These are phyloP conservation scores for Ascoidea rubescens DNA, from an alignment of 805 yeast species.

Conservation along the genomic window DNA sequence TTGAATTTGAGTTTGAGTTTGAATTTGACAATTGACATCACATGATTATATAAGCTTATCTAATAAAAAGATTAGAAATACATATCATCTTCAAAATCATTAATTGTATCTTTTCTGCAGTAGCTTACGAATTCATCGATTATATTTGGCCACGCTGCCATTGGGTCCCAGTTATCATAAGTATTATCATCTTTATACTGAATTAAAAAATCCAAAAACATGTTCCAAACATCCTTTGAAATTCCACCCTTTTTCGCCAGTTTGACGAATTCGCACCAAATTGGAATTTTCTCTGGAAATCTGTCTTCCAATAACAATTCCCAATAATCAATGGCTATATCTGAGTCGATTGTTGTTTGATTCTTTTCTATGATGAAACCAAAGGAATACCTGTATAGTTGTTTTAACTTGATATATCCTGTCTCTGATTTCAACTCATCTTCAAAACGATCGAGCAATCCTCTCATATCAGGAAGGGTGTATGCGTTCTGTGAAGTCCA, in stretches of 20 bases:
- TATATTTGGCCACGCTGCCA: conserved; percentile 85
- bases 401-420: conserved; percentile 21
- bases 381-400: conserved; percentile 62
- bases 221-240: conserved; percentile 72
- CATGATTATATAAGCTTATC: too few relatives aligned
- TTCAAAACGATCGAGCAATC: conserved; percentile 13
- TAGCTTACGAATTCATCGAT: conserved; percentile 74
- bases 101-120: conserved; percentile 10
- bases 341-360: conserved; percentile 35
- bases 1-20: too few relatives aligned
- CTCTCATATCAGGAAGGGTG: not conserved
- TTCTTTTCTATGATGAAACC: conserved; percentile 47
- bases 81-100: too few relatives aligned
- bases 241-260: conserved; percentile 31
- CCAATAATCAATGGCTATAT: conserved; percentile 71
- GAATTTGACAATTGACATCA: too few relatives aligned
- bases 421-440: conserved; percentile 21
- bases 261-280: conserved; percentile 47
- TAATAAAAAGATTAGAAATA: too few relatives aligned
- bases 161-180: conserved; percentile 53
- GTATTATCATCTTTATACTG: conserved; percentile 37
- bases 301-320: conserved; percentile 33
- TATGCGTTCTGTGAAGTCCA: conserved; percentile 33
- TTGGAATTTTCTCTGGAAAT: conserved; percentile 22
- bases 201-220: conserved; percentile 55